A percentile compares a stretch with the other conserved stretches of the same genome.
These are phyloP conservation scores for Helenozyma baotianmanensis DNA, from an alignment of 805 yeast genomes.

Conservation along the genomic window DNA sequence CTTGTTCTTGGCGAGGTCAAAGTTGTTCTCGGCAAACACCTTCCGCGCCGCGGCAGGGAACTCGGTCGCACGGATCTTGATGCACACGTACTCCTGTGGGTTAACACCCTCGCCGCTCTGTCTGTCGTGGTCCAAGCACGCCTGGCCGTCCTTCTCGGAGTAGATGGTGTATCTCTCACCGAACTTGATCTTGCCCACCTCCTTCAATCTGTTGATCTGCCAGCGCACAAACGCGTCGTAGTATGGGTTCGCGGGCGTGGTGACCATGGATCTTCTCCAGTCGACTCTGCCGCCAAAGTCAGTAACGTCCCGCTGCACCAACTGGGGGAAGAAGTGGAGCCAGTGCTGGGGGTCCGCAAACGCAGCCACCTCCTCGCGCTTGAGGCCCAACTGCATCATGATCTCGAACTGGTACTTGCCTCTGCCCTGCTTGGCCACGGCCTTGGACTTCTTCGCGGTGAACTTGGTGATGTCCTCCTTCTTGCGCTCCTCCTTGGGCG, in stretches of 20 bases:
- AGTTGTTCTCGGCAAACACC: constrained; percentile 45
- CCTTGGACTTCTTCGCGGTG: constrained; percentile 89
- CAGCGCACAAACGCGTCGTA: constrained; percentile 88
- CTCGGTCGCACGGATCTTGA: constrained; percentile 73
- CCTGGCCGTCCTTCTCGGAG: constrained; percentile 97
- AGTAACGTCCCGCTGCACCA: constrained; percentile 75
- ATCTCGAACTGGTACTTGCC: constrained; percentile 94
- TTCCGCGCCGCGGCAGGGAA: constrained; percentile 55
- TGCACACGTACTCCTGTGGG: constrained; percentile 94
- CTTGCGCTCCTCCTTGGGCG: constrained; percentile 28
- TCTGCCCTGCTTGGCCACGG: constrained; percentile 88
- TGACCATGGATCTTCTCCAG: constrained; percentile 95
- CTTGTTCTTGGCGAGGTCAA: constrained; percentile 52
- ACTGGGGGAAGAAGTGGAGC: constrained; percentile 88
- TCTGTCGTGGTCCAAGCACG: constrained; percentile 99
- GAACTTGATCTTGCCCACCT: constrained; percentile 85
- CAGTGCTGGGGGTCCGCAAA: constrained; percentile 92
- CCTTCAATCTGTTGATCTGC: constrained; percentile 90
- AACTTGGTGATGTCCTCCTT: constrained; percentile 85
- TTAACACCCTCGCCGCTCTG: constrained; percentile 94
- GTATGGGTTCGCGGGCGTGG: constrained; percentile 93
- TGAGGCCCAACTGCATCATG: constrained; percentile 90
- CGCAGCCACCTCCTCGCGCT: constrained; percentile 73
- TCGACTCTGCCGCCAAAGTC: constrained; percentile 89
- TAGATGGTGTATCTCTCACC: constrained; percentile 98